phyloP scores from a whole-genome alignment of 768 basidiomycete genomes.

The Mycena latifolia region DNA sequence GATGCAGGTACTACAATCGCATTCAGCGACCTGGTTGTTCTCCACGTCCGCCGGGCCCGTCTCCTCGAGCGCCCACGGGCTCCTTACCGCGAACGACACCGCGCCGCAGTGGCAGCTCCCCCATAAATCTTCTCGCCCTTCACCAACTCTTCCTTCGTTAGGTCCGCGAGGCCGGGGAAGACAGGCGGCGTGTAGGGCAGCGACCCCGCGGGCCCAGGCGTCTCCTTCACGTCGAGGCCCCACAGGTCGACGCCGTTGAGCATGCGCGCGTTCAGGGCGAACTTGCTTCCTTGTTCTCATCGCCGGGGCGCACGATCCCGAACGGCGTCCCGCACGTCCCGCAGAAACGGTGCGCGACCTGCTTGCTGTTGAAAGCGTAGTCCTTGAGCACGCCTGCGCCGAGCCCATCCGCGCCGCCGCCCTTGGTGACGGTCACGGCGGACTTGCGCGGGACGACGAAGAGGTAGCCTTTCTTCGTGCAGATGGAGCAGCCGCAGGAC shows the following conservation, averaged over 20 bases:
- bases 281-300: background rate
- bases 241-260: constrained; percentile 31
- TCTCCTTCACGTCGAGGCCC: constrained; percentile 13
- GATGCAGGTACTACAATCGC: constrained; percentile 35
- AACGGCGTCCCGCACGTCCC: constrained; percentile 33
- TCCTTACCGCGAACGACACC: constrained; percentile 32
- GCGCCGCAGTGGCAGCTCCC: constrained; percentile 39
- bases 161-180: constrained; percentile 23
- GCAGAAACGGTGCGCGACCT: constrained; percentile 31
- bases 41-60: constrained; percentile 27
- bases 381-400: constrained; percentile 29
- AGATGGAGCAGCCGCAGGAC: constrained; percentile 36
- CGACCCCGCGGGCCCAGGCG: background rate
- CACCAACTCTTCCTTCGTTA: constrained; percentile 17
- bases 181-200: constrained; percentile 26
- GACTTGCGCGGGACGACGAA: constrained; percentile 28
- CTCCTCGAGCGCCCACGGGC: constrained; percentile 29
- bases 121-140: constrained; percentile 34
- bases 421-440: constrained; percentile 28
- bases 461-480: constrained; percentile 38
- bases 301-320: constrained; percentile 20
- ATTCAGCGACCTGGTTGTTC: constrained; percentile 27
- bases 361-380: constrained; percentile 28
- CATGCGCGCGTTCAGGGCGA: constrained; percentile 35
- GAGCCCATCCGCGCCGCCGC: constrained; percentile 32